phyloP scores from a whole-genome alignment of 2,329 filamentous ascomycete species.

The Botrytis medusae region DNA sequence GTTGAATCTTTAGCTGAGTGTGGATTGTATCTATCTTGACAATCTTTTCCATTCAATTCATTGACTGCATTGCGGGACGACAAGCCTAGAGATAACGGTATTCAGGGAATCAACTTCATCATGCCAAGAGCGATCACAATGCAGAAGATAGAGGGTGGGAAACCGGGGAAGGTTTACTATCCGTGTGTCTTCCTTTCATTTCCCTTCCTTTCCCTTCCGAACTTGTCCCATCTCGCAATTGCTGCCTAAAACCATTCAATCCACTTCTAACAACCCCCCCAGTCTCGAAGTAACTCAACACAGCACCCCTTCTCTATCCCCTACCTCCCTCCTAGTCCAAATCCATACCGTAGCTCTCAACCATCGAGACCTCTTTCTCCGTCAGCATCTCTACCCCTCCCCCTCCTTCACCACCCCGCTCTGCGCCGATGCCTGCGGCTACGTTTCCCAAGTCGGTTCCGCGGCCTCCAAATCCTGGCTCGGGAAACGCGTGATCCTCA shows the following conservation, averaged over 20 bases:
- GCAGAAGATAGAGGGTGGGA: slow-evolving; percentile 67
- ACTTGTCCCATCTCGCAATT: slow-evolving; percentile 25
- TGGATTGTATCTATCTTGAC: neutral
- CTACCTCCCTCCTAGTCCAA: slow-evolving; percentile 70
- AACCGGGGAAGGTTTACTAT: slow-evolving; percentile 87
- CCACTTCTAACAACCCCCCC: neutral
- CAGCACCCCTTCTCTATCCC: slow-evolving; percentile 61
- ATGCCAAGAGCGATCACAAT: slow-evolving; percentile 44
- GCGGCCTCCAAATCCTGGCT: slow-evolving; percentile 50
- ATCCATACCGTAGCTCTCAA: slow-evolving; percentile 83
- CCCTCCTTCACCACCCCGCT: slow-evolving; percentile 77
- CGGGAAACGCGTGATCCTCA: slow-evolving; percentile 73
- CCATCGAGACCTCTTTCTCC: slow-evolving; percentile 93
- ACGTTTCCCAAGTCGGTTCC: slow-evolving; percentile 65
- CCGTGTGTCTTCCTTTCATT: slow-evolving; percentile 63
- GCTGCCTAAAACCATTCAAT: neutral
- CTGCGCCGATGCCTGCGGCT: slow-evolving; percentile 78
- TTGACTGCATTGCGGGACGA: neutral
- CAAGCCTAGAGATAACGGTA: neutral
- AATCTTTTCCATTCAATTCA: neutral
- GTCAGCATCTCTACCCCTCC: slow-evolving; percentile 86
- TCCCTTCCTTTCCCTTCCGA: slow-evolving; percentile 31
- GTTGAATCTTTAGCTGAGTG: neutral
- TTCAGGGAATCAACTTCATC: slow-evolving; percentile 6
- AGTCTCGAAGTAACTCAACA: slow-evolving; percentile 58